Base-by-base conservation (phyloP, 169 alveolate genomes). In the Eimeria maxima region DNA sequence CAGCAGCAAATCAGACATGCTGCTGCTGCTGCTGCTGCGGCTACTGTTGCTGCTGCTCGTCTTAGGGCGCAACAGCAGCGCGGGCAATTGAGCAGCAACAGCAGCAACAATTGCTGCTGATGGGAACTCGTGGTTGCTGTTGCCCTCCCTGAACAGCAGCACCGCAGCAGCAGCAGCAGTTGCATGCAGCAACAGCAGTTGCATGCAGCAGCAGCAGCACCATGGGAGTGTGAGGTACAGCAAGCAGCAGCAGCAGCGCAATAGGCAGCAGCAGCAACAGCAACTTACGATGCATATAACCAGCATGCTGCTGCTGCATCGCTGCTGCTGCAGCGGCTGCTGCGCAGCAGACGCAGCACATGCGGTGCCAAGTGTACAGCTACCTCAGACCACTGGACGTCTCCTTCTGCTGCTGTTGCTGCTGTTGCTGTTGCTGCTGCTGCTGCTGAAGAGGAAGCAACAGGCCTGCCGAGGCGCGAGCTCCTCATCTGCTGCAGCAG, bases 61-160 rank as follows among this genome's bases (percentile, higher is more conserved):
- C 29, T 67, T 22, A 7, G 6, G 78, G 10, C 29, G 84, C 53
- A 27, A 50, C 84, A 73, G 84, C 33, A 33, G 1, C 84, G 8
- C 84, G 14, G 84, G 84, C 45, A 73, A 50, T 4, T 18, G 44
- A 33, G 84, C 84, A 73, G 84, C 84, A 73, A 38, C 84, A 38
- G 84, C 84, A 33, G 84, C 84, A 14, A 73, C 53, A 73, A 73
- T 29, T 38, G 84, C 84, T 38, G 84, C 84, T 10, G 76, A 65
- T 24, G 76, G 76, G 2, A 65, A 3, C 38, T 65, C 29, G 29
- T 22, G 42, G 76, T 29, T 65, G 76, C 76, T 22, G 33, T 10
- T 7, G 42, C 22, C 76, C 76, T 65, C 76, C 38, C 76, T 65
- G 76, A 65, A 29, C 18, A 65, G n/a, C 76, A 7, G 76, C 76